These are phyloP conservation scores for Spatholobus suberectus DNA, from an alignment of 306 rosid genomes.

Conservation along the genomic window DNA sequence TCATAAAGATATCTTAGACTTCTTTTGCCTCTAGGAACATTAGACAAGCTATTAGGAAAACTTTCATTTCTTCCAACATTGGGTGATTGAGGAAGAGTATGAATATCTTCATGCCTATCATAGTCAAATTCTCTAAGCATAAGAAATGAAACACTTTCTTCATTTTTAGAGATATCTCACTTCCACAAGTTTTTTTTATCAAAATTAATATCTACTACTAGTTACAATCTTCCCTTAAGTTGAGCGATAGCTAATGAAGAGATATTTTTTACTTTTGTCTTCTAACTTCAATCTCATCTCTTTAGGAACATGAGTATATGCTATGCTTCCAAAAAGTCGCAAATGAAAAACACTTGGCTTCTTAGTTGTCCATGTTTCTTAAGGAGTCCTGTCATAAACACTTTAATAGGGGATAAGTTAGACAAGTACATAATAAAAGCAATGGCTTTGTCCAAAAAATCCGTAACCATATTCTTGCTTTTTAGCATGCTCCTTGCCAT, in stretches of 20 bases:
- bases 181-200: background rate
- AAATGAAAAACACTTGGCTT: background rate
- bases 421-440: background rate
- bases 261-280: too few species aligned
- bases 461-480: background rate
- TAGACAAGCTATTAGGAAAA: background rate
- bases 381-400: background rate
- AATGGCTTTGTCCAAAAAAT: background rate
- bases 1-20: background rate
- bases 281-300: too few species aligned
- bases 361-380: background rate
- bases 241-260: too few species aligned
- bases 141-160: background rate
- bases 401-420: too few species aligned
- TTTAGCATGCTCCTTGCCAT: background rate
- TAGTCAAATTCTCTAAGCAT: background rate
- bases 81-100: background rate
- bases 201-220: background rate
- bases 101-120: background rate
- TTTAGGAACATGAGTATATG: background rate
- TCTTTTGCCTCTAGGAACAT: background rate
- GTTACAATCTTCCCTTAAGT: too few species aligned
- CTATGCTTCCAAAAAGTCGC: background rate
- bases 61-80: background rate
- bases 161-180: background rate